phyloP scores from a whole-genome alignment of 1,284 basidiomycete genomes.

The Cutaneotrichosporon sp. region DNA sequence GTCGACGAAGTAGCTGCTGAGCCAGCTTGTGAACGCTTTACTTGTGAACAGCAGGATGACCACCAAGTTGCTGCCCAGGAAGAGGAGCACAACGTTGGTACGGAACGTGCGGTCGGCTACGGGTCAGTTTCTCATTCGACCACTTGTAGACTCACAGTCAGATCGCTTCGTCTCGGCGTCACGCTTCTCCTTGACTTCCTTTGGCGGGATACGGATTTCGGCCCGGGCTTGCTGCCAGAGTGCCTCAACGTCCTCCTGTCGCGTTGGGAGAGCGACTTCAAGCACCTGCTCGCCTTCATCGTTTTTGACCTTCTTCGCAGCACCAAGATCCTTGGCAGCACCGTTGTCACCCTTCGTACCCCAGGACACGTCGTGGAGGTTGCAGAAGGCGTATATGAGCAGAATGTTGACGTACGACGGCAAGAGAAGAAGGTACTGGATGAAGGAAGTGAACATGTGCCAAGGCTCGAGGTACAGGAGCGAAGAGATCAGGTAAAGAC shows the following conservation, averaged over 20 bases:
- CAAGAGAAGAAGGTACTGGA: slow-evolving; percentile 50
- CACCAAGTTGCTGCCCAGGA: slow-evolving; percentile 78
- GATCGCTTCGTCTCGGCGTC: slow-evolving; percentile 81
- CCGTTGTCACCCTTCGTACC: slow-evolving; percentile 89
- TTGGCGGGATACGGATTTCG: slow-evolving; percentile 56
- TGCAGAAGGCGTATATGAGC: slow-evolving; percentile 65
- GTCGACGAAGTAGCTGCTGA: slow-evolving; percentile 48
- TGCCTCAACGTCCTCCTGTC: slow-evolving; percentile 76
- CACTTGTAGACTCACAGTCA: slow-evolving; percentile 52
- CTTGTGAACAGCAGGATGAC: slow-evolving; percentile 82
- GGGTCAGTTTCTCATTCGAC: background rate
- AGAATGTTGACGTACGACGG: slow-evolving; percentile 73
- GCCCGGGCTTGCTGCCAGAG: slow-evolving; percentile 69
- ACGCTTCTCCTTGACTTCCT: slow-evolving; percentile 69
- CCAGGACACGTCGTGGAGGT: slow-evolving; percentile 76
- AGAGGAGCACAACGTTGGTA: slow-evolving; percentile 77
- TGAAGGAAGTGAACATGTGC: slow-evolving; percentile 89
- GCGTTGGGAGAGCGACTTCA: slow-evolving; percentile 75
- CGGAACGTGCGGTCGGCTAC: slow-evolving; percentile 20
- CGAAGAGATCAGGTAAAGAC: slow-evolving; percentile 78
- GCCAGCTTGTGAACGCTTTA: slow-evolving; percentile 57
- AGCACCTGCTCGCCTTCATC: slow-evolving; percentile 67
- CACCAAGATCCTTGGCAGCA: slow-evolving; percentile 74
- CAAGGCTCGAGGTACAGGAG: slow-evolving; percentile 84
- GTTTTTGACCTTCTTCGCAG: slow-evolving; percentile 79